A percentile compares a stretch with the other conserved stretches of the same genome.
phyloP scores from a whole-genome alignment of 441 rosid genomes.

The Jatropha multifida region DNA sequence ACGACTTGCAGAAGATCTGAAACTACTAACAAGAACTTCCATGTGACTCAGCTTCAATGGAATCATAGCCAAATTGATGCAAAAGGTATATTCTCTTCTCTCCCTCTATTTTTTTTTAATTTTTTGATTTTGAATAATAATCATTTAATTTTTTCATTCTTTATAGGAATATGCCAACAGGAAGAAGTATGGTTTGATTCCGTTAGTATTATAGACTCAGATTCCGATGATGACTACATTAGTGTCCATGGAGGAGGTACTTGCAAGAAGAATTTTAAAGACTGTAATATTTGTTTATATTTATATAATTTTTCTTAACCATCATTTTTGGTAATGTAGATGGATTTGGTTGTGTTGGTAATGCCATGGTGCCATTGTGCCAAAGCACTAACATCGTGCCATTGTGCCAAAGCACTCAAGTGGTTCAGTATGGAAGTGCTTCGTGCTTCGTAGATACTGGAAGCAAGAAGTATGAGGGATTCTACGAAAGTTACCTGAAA shows the following conservation, averaged over 20 bases:
- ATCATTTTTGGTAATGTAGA: conserved; percentile 27
- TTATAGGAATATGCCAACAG: conserved; percentile 60
- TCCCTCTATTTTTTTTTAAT: background rate
- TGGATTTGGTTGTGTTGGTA: conserved; percentile 42
- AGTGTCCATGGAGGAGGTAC: conserved; percentile 51
- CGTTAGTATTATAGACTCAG: conserved; percentile 73
- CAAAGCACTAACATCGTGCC: conserved; percentile 24
- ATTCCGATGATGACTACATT: conserved; percentile 73
- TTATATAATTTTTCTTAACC: too few relatives aligned
- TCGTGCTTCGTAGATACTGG: conserved; percentile 36
- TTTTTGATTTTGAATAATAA: background rate
- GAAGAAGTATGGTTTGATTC: conserved; percentile 91
- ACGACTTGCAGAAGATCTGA: conserved; percentile 67
- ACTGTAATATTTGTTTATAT: too few relatives aligned
- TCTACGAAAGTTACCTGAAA: conserved; percentile 55
- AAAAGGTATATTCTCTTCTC: conserved; percentile 42
- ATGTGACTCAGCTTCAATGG: conserved; percentile 81
- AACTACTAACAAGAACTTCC: conserved; percentile 59
- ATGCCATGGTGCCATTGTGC: conserved; percentile 38
- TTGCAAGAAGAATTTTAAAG: background rate
- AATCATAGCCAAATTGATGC: conserved; percentile 76
- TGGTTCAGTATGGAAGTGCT: conserved; percentile 50
- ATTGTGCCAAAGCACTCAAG: conserved; percentile 41
- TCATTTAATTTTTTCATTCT: background rate
- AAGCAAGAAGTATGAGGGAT: conserved; percentile 46